Conservation (phyloP, 768 basidiomycete genomes). For the Boletus rubropictus region DNA sequence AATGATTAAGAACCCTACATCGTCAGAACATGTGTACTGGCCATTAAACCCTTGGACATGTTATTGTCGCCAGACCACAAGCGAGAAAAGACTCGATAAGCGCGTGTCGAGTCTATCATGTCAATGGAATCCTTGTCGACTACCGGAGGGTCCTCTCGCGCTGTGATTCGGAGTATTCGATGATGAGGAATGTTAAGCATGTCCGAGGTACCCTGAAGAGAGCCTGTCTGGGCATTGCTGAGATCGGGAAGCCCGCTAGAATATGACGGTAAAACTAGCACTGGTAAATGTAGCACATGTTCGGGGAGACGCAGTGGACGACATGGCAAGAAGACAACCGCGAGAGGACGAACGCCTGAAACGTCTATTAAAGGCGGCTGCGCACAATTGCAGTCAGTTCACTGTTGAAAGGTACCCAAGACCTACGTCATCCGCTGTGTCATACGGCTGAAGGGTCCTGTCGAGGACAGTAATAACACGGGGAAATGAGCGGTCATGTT, state of each 20-base stretch:
- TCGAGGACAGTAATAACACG: conserved; percentile 36
- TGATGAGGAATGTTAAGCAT: conserved; percentile 37
- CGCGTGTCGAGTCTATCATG: conserved; percentile 36
- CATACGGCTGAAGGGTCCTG: conserved; percentile 23
- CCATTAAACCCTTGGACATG: conserved; percentile 34
- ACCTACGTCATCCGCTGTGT: conserved; percentile 27
- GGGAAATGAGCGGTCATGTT: conserved; percentile 25
- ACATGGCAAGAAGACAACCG: conserved; percentile 61
- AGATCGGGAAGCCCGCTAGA: conserved; percentile 22
- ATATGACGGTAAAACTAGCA: conserved; percentile 33
- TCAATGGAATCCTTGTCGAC: conserved; percentile 45
- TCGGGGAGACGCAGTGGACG: conserved; percentile 31
- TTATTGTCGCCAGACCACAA: conserved; percentile 36
- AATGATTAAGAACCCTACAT: conserved; percentile 42
- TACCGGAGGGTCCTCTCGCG: conserved; percentile 32
- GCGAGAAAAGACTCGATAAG: conserved; percentile 42
- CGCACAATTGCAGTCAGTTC: conserved; percentile 27
- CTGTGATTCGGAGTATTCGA: conserved; percentile 37
- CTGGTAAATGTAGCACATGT: conserved; percentile 55
- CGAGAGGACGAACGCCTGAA: conserved; percentile 51
- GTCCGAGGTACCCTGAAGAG: conserved; percentile 40
- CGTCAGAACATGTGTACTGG: conserved; percentile 54
- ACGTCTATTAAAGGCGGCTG: conserved; percentile 38
- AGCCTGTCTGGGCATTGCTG: conserved; percentile 20
- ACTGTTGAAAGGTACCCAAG: conserved; percentile 9